A percentile compares a stretch with the other conserved stretches of the same genome.
These are phyloP conservation scores for Albophoma yamanashiensis DNA, from an alignment of 2,329 filamentous ascomycete species.

Conservation along the genomic window DNA sequence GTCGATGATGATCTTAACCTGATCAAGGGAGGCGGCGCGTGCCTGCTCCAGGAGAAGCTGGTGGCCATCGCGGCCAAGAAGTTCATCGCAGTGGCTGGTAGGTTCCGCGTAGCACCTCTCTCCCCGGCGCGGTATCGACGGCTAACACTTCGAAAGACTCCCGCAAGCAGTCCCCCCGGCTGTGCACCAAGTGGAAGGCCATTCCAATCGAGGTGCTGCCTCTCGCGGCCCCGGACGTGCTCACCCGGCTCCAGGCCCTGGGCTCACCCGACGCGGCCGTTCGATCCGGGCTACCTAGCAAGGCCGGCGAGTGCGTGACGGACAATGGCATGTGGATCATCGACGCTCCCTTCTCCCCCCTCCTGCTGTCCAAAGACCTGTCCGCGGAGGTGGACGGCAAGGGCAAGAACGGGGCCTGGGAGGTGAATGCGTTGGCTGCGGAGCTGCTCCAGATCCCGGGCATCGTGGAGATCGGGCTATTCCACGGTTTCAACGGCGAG, in stretches of 20 bases:
- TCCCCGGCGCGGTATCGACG: not conserved
- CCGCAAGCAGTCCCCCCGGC: constrained; percentile 70
- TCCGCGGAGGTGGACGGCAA: constrained; percentile 37
- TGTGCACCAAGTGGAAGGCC: constrained; percentile 67
- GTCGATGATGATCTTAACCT: constrained; percentile 91
- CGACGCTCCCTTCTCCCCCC: constrained; percentile 74
- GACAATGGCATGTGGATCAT: constrained; percentile 65
- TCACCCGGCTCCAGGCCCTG: constrained; percentile 59
- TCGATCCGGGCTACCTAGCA: constrained; percentile 61
- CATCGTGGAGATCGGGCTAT: constrained; percentile 86
- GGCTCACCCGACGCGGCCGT: constrained; percentile 63
- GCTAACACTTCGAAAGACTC: constrained; percentile 49
- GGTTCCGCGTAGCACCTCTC: constrained; percentile 12
- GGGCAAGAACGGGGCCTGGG: constrained; percentile 56
- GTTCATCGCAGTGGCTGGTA: constrained; percentile 80
- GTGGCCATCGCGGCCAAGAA: constrained; percentile 76
- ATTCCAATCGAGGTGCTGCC: constrained; percentile 94
- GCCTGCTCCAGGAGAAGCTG: constrained; percentile 94
- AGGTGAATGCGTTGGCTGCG: constrained; percentile 63
- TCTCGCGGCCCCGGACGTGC: constrained; percentile 67
- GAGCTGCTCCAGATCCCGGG: constrained; percentile 74
- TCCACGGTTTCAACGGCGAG: constrained; percentile 69
- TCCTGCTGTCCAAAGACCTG: constrained; percentile 52
- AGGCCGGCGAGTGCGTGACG: constrained; percentile 65
- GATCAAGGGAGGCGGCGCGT: constrained; percentile 97